phyloP scores from a whole-genome alignment of 768 basidiomycete species.

The Pluteus cervinus region DNA sequence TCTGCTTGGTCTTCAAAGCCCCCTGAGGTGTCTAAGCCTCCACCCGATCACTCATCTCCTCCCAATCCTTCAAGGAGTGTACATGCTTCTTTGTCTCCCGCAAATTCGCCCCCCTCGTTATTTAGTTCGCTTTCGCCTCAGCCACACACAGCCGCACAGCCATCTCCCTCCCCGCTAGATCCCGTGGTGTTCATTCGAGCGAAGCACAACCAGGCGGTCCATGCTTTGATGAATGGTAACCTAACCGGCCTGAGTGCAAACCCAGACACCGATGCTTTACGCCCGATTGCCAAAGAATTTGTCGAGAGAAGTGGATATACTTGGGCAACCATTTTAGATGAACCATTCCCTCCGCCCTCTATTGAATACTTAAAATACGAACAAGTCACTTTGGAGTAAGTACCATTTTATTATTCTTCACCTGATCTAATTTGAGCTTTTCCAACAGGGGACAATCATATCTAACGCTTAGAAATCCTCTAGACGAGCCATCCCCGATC shows the following conservation, averaged over 20 bases:
- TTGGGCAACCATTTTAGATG: slow-evolving; percentile 47
- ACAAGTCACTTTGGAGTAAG: slow-evolving; percentile 32
- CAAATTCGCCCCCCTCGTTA: slow-evolving; percentile 11
- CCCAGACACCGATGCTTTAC: slow-evolving; percentile 10
- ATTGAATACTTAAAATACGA: slow-evolving; percentile 38
- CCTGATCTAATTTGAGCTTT: slow-evolving; percentile 7
- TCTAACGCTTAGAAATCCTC: slow-evolving; percentile 42
- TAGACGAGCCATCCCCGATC: slow-evolving; percentile 43
- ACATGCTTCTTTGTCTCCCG: slow-evolving; percentile 1
- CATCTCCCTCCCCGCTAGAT: background rate
- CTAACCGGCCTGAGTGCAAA: slow-evolving; percentile 4
- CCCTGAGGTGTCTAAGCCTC: slow-evolving; percentile 26
- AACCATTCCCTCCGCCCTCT: slow-evolving; percentile 33
- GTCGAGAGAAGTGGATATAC: slow-evolving; percentile 36
- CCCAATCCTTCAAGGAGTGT: background rate
- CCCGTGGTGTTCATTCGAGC: slow-evolving; percentile 29
- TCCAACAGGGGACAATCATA: slow-evolving; percentile 42
- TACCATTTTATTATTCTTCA: slow-evolving; percentile 5
- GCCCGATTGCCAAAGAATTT: slow-evolving; percentile 23
- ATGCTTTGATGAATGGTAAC: slow-evolving; percentile 20
- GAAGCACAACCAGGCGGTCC: slow-evolving; percentile 39
- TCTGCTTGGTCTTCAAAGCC: slow-evolving; percentile 64
- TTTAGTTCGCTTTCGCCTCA: too few relatives aligned
- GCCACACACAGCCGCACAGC: too few relatives aligned
- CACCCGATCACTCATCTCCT: slow-evolving; percentile 6